phyloP scores from a whole-genome alignment of 805 yeast genomes.

The Zygosaccharomyces bailii region DNA sequence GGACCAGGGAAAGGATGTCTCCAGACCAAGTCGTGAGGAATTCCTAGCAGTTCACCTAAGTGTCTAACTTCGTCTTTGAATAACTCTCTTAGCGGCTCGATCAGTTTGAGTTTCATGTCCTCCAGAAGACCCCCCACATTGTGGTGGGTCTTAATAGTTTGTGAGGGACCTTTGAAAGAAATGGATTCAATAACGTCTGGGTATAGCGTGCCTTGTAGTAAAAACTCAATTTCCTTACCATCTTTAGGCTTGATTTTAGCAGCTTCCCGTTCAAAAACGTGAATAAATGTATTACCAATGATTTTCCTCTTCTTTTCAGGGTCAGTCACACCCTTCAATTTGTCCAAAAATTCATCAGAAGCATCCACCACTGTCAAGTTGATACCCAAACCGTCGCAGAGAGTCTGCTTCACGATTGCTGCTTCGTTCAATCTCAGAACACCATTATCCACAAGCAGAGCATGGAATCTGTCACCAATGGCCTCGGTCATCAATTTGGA shows the following conservation, averaged over 20 bases:
- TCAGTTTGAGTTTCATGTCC: slow-evolving; percentile 96
- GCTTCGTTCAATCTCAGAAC: slow-evolving; percentile 96
- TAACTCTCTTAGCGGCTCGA: slow-evolving; percentile 97
- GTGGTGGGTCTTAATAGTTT: slow-evolving; percentile 98
- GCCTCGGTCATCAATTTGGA: slow-evolving; percentile 98
- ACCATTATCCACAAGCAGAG: slow-evolving; percentile 96
- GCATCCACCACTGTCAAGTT: slow-evolving; percentile 95
- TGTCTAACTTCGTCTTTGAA: slow-evolving; percentile 99
- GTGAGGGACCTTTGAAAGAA: slow-evolving; percentile 99
- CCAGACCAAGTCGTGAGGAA: slow-evolving; percentile 97
- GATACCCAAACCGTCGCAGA: slow-evolving; percentile 91
- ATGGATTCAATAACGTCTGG: slow-evolving; percentile 99
- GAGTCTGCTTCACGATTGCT: slow-evolving; percentile 77
- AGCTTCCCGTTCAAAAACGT: slow-evolving; percentile 95
- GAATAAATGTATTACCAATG: slow-evolving; percentile 96
- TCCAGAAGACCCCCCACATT: slow-evolving; percentile 98
- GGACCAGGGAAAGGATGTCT: slow-evolving; percentile 99
- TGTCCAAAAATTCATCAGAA: slow-evolving; percentile 77
- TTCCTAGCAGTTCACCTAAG: slow-evolving; percentile 90
- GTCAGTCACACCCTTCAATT: slow-evolving; percentile 90
- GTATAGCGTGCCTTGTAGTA: slow-evolving; percentile 95
- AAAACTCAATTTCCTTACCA: slow-evolving; percentile 86
- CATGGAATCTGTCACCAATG: slow-evolving; percentile 98
- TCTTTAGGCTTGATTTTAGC: slow-evolving; percentile 84
- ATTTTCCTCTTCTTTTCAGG: slow-evolving; percentile 99